These are phyloP conservation scores for Sporothrix sp. DNA, from an alignment of 2,329 filamentous ascomycete genomes.

Conservation along the genomic window DNA sequence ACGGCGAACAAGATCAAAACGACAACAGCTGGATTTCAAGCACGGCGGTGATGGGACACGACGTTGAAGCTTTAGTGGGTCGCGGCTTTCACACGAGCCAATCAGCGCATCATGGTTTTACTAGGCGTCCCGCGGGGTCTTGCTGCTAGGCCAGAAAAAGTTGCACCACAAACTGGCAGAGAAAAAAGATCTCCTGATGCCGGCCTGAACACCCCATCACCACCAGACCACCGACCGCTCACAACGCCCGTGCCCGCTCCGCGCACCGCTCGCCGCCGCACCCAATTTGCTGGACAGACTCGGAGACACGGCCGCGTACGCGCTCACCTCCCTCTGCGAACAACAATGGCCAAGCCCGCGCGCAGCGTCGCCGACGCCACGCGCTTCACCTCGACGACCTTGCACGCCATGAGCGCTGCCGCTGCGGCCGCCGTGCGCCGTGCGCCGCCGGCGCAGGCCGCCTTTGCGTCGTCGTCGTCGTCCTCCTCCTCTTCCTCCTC, in stretches of 20 bases:
- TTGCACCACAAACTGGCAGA: neutral
- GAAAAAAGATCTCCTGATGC: slow-evolving; percentile 7
- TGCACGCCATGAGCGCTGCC: slow-evolving; percentile 59
- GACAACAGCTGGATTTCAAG: too few species aligned
- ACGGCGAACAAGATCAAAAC: too few species aligned
- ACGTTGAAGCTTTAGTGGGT: too few species aligned
- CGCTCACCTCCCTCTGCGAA: neutral
- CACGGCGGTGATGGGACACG: too few species aligned
- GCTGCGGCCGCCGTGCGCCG: slow-evolving; percentile 22
- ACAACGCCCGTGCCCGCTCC: neutral
- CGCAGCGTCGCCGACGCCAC: slow-evolving; percentile 72
- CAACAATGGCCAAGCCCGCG: slow-evolving; percentile 24
- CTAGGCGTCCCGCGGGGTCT: neutral
- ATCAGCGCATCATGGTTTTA: too few species aligned
- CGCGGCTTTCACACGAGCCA: too few species aligned
- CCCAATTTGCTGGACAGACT: too few species aligned
- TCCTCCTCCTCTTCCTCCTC: slow-evolving; percentile 13
- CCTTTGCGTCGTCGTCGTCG: slow-evolving; percentile 4
- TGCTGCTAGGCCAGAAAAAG: neutral
- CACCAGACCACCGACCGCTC: neutral
- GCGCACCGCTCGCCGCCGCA: neutral
- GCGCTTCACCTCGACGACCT: slow-evolving; percentile 61
- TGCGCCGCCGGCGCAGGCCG: neutral
- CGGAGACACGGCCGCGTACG: too few species aligned
- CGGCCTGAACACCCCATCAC: too few species aligned